Conservation (phyloP, 2,329 filamentous ascomycete genomes). For the Colletotrichum lentis region DNA sequence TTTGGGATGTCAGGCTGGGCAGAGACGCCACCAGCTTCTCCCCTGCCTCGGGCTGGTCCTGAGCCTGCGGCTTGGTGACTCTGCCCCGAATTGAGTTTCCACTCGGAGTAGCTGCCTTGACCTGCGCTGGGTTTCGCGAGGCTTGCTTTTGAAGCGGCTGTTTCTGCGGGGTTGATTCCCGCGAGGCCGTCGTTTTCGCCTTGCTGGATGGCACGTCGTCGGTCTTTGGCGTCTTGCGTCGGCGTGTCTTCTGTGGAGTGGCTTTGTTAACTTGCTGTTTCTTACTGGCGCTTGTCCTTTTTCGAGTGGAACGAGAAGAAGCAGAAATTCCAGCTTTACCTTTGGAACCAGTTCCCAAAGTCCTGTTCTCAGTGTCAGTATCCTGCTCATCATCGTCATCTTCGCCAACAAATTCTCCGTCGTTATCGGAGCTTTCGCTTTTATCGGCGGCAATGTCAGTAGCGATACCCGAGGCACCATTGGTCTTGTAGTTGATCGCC, state of each 20-base stretch:
- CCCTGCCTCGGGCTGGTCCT: neutral
- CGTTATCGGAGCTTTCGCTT: conserved; percentile 40
- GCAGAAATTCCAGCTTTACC: conserved; percentile 33
- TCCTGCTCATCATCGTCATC: conserved; percentile 42
- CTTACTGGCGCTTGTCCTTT: conserved; percentile 19
- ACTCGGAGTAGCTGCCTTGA: neutral
- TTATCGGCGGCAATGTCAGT: conserved; percentile 35
- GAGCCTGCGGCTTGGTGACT: conserved; percentile 2
- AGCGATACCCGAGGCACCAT: conserved; percentile 23
- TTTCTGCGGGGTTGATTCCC: conserved; percentile 9
- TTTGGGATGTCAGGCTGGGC: neutral
- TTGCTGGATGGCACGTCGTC: conserved; percentile 10
- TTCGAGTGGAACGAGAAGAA: conserved; percentile 28
- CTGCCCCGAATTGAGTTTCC: neutral
- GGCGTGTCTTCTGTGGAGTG: conserved; percentile 26
- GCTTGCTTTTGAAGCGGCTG: conserved; percentile 1
- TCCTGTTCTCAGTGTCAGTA: conserved; percentile 33
- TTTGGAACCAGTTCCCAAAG: conserved; percentile 14
- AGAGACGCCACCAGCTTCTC: neutral
- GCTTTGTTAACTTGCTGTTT: conserved; percentile 33
- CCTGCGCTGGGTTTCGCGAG: neutral
- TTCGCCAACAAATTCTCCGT: conserved; percentile 44
- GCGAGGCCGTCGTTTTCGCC: conserved; percentile 8
- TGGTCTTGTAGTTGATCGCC: conserved; percentile 45
- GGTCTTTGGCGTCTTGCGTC: conserved; percentile 17